phyloP scores from a whole-genome alignment of 2,329 filamentous ascomycete species.

The Penicillium verrucosum region DNA sequence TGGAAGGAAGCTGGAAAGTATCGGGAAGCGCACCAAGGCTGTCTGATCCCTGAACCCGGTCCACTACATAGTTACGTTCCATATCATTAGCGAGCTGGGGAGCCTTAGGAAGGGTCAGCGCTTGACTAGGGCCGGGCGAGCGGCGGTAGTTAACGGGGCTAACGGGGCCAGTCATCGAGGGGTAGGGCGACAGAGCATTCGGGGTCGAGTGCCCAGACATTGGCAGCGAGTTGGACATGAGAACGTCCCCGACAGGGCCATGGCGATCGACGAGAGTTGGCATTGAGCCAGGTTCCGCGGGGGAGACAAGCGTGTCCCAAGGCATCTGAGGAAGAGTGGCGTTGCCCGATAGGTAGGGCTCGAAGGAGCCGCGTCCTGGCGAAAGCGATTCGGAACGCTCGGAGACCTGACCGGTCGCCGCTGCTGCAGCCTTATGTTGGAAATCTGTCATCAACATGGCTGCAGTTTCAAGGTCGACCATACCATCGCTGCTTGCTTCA shows the following conservation, averaged over 20 bases:
- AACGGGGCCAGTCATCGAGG: slow-evolving; percentile 63
- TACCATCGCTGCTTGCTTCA: slow-evolving; percentile 81
- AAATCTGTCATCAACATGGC: slow-evolving; percentile 98
- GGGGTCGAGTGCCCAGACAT: slow-evolving; percentile 68
- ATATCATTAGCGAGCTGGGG: slow-evolving; percentile 82
- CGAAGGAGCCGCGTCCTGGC: slow-evolving; percentile 64
- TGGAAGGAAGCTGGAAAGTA: slow-evolving; percentile 80
- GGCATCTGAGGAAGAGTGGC: slow-evolving; percentile 82
- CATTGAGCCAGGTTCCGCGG: slow-evolving; percentile 58
- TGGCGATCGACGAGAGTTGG: slow-evolving; percentile 67
- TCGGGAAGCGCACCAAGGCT: slow-evolving; percentile 78
- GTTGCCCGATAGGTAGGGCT: slow-evolving; percentile 72
- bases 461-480: slow-evolving; percentile 94
- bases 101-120: slow-evolving; percentile 63
- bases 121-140: slow-evolving; percentile 65
- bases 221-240: slow-evolving; percentile 70
- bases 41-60: slow-evolving; percentile 79
- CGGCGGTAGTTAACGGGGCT: slow-evolving; percentile 67
- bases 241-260: slow-evolving; percentile 56
- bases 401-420: slow-evolving; percentile 49
- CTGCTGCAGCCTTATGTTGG: slow-evolving; percentile 87
- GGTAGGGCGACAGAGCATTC: slow-evolving; percentile 69
- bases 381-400: slow-evolving; percentile 62
- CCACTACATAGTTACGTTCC: slow-evolving; percentile 77
- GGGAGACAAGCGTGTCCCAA: slow-evolving; percentile 84